Conservation (phyloP, 108 stramenopile species). For the Skeletonema grethae region DNA sequence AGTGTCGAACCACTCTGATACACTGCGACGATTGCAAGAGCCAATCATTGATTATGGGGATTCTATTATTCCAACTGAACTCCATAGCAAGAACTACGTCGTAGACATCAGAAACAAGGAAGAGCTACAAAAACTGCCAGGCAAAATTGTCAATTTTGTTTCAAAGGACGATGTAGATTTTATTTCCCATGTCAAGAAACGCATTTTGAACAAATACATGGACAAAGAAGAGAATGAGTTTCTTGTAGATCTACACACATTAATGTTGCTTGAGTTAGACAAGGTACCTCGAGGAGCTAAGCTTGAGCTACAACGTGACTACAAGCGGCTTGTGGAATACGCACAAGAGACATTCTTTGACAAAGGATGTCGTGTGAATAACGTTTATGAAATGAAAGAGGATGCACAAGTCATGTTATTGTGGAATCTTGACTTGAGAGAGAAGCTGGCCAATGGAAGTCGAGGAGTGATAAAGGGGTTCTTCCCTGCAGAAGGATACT, state of each 20-base stretch:
- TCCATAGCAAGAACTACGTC: conserved; percentile 48
- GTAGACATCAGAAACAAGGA: conserved; percentile 46
- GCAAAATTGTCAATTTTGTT: conserved; percentile 13
- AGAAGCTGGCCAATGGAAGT: conserved; percentile 67
- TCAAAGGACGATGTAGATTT: conserved; percentile 39
- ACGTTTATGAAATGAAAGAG: conserved; percentile 14
- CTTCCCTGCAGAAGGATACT: conserved; percentile 17
- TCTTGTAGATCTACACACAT: conserved; percentile 2
- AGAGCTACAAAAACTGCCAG: conserved; percentile 41
- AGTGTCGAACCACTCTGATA: conserved; percentile 1
- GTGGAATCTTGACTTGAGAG: conserved; percentile 51
- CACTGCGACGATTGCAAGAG: conserved; percentile 9
- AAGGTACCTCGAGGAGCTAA: neutral
- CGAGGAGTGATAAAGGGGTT: conserved; percentile 63
- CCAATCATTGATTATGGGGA: conserved; percentile 7
- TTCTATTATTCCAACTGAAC: conserved; percentile 46
- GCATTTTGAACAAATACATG: conserved; percentile 17
- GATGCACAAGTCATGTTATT: conserved; percentile 69
- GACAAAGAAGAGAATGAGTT: neutral
- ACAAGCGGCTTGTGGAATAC: conserved; percentile 18
- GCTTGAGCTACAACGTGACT: conserved; percentile 13
- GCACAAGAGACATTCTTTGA: conserved; percentile 29
- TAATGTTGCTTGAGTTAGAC: neutral
- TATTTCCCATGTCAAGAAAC: conserved; percentile 11
- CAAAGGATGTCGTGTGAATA: conserved; percentile 36